Conservation (phyloP, 495 filamentous ascomycete species). For the Aspergillus kassunensis region DNA sequence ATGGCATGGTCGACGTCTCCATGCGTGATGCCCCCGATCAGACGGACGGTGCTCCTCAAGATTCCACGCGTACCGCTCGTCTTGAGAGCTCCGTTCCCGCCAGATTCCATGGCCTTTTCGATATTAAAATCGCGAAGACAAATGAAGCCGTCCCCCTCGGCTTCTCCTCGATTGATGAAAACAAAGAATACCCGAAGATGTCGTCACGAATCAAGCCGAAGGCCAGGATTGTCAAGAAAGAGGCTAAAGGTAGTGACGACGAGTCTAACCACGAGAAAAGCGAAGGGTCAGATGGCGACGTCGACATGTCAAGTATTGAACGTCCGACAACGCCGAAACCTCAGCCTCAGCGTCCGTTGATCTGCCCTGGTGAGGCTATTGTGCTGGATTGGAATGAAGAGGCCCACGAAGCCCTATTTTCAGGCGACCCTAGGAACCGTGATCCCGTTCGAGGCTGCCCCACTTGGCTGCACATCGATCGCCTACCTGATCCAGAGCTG, state of each 20-base stretch:
- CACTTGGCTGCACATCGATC: constrained; percentile 49
- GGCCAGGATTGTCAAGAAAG: background rate
- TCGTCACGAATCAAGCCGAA: constrained; percentile 42
- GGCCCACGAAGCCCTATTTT: constrained; percentile 67
- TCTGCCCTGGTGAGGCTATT: constrained; percentile 75
- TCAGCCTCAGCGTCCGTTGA: constrained; percentile 55
- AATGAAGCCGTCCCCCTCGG: constrained; percentile 58
- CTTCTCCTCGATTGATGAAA: constrained; percentile 54
- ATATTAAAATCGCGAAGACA: constrained; percentile 56
- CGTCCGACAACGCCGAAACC: constrained; percentile 18
- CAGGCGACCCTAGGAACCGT: constrained; percentile 36
- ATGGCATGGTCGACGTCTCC: constrained; percentile 85
- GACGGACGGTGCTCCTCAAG: constrained; percentile 22
- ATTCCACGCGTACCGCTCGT: constrained; percentile 16
- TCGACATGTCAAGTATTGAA: constrained; percentile 21
- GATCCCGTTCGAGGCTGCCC: constrained; percentile 48
- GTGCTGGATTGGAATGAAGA: constrained; percentile 75
- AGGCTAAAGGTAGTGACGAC: constrained; percentile 4
- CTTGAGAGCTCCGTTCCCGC: constrained; percentile 49
- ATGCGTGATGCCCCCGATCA: constrained; percentile 61
- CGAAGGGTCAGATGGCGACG: constrained; percentile 20
- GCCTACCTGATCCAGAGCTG: constrained; percentile 63
- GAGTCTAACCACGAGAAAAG: constrained; percentile 15
- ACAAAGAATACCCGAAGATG: constrained; percentile 53
- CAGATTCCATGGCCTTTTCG: constrained; percentile 64